Conservation (phyloP, 2,329 filamentous ascomycete species). For the Leptographium radiaticola region DNA sequence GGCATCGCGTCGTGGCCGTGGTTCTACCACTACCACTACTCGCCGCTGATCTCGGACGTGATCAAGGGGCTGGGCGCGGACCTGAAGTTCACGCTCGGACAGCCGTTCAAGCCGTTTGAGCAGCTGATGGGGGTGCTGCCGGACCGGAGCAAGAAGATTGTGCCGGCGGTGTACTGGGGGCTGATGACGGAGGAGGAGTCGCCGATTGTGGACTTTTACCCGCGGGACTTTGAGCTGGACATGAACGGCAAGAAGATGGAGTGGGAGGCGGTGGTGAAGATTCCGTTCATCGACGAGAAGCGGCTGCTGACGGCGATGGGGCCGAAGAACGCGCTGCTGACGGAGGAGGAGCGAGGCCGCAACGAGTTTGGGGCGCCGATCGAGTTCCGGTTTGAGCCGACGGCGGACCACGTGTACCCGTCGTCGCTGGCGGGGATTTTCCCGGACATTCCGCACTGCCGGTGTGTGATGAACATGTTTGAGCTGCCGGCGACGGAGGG, state of each 20-base stretch:
- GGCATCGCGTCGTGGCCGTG: slow-evolving; percentile 97
- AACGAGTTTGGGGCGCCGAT: slow-evolving; percentile 87
- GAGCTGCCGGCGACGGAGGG: slow-evolving; percentile 89
- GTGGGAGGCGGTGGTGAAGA: slow-evolving; percentile 98
- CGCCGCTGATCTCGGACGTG: slow-evolving; percentile 87
- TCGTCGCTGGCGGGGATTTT: slow-evolving; percentile 84
- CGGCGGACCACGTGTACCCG: slow-evolving; percentile 69
- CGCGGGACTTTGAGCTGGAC: slow-evolving; percentile 89
- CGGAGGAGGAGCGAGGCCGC: slow-evolving; percentile 62
- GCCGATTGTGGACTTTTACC: slow-evolving; percentile 96
- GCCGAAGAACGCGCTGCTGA: slow-evolving; percentile 66
- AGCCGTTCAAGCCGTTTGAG: slow-evolving; percentile 89
- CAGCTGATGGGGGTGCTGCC: slow-evolving; percentile 97
- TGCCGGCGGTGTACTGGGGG: slow-evolving; percentile 73
- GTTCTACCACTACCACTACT: slow-evolving; percentile 96
- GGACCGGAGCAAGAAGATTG: slow-evolving; percentile 93
- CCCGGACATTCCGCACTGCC: slow-evolving; percentile 75
- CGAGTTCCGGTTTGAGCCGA: slow-evolving; percentile 78
- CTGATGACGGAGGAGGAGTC: slow-evolving; percentile 86
- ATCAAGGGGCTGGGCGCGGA: slow-evolving; percentile 76
- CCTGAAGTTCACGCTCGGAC: slow-evolving; percentile 83
- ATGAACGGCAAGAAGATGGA: slow-evolving; percentile 99
- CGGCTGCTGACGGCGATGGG: slow-evolving; percentile 76
- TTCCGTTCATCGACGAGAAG: slow-evolving; percentile 93
- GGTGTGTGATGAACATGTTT: slow-evolving; percentile 90